These are phyloP conservation scores for Amoebophrya sp. DNA, from an alignment of 169 alveolate species.

Conservation along the genomic window DNA sequence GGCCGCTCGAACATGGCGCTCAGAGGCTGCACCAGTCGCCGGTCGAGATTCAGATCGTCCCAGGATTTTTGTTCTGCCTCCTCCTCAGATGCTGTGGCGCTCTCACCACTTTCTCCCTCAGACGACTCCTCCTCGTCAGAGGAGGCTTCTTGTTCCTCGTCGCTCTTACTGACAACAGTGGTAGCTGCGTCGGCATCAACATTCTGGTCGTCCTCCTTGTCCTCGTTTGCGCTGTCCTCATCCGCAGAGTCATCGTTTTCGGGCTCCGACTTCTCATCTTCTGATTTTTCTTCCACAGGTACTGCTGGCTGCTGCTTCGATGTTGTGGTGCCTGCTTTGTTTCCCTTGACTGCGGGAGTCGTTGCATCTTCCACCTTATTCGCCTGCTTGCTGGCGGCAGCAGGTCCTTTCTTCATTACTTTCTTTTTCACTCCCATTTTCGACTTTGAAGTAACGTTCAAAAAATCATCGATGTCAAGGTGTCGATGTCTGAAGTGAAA, in stretches of 20 bases:
- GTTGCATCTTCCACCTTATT: background rate
- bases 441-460: too few species aligned
- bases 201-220: background rate
- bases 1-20: slow-evolving; percentile 26
- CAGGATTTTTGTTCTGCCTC: background rate
- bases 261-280: background rate
- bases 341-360: too few species aligned
- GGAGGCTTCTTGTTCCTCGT: too few species aligned
- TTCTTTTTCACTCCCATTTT: background rate
- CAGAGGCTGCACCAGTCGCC: slow-evolving; percentile 28
- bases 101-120: too few species aligned
- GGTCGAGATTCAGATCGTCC: background rate
- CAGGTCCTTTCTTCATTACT: too few species aligned
- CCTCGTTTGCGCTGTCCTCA: background rate
- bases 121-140: too few species aligned
- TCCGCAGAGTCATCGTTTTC: background rate
- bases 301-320: background rate
- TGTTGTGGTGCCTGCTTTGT: too few species aligned
- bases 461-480: too few species aligned
- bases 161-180: background rate
- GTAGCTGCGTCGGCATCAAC: background rate
- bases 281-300: background rate
- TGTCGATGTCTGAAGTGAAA: too few species aligned
- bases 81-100: too few species aligned
- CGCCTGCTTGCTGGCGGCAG: background rate